Conservation (phyloP, 2,329 filamentous ascomycete species). For the Orbilia blumenaviensis region DNA sequence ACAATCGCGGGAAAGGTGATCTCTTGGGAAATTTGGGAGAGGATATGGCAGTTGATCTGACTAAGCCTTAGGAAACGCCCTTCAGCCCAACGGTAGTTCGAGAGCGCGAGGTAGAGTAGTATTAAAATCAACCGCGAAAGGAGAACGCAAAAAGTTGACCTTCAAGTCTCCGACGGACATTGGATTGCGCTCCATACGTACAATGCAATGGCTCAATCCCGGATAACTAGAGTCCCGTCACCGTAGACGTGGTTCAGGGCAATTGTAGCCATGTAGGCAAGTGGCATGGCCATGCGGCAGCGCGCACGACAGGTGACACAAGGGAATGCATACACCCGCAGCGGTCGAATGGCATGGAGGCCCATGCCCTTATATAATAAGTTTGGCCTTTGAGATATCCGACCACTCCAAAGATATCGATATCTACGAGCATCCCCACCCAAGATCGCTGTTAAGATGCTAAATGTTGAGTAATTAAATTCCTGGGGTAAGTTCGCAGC, state of each 20-base stretch:
- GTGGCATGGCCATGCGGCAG: background rate
- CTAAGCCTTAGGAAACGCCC: background rate
- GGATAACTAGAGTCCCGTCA: background rate
- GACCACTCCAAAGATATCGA: background rate
- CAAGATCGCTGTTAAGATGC: background rate
- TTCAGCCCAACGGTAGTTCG: background rate
- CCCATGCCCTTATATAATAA: background rate
- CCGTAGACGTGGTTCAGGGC: background rate
- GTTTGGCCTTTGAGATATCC: background rate
- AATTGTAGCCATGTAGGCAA: background rate
- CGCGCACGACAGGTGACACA: constrained; percentile 1
- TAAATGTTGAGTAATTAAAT: constrained; percentile 1
- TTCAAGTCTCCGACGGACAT: background rate
- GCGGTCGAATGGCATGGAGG: background rate
- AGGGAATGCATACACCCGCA: background rate
- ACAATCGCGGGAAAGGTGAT: constrained; percentile 1
- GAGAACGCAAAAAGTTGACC: background rate
- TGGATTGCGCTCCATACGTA: background rate
- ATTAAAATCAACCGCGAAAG: too few species aligned
- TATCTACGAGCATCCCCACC: background rate
- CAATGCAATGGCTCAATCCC: background rate
- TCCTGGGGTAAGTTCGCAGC: background rate
- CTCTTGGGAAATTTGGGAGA: background rate
- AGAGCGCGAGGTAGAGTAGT: too few species aligned
- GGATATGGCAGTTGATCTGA: constrained; percentile 5